phyloP scores from a whole-genome alignment of 306 rosid genomes.

The Cicer judaicum region DNA sequence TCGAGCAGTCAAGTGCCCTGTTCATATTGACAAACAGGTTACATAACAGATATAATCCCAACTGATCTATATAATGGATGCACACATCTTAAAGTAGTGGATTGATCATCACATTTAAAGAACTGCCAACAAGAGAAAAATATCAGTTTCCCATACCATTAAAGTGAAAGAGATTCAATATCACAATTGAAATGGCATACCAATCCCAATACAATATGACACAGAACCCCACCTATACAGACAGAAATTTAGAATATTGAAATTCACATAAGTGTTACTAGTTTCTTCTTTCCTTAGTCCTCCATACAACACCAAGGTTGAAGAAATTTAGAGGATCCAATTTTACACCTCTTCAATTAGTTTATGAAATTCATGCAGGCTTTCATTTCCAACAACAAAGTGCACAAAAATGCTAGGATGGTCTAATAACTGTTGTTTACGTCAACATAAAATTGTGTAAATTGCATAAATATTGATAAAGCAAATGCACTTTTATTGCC shows the following conservation, averaged over 20 bases:
- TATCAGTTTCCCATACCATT: not conserved
- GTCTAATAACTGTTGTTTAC: constrained; percentile 21
- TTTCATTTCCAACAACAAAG: constrained; percentile 38
- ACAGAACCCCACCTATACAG: constrained; percentile 24
- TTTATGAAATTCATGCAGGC: constrained; percentile 28
- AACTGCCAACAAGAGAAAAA: not conserved
- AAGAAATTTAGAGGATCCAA: constrained; percentile 33
- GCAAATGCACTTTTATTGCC: not conserved
- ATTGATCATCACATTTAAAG: not conserved
- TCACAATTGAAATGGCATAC: constrained; percentile 10
- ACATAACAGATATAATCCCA: constrained; percentile 30
- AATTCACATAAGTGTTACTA: constrained; percentile 8
- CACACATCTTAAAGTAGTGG: not conserved
- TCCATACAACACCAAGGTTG: constrained; percentile 2
- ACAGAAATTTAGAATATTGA: not conserved
- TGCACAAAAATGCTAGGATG: constrained; percentile 10
- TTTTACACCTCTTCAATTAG: constrained; percentile 15
- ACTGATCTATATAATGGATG: not conserved
- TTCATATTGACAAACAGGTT: constrained; percentile 40
- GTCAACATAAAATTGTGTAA: constrained; percentile 28
- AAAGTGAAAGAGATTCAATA: constrained; percentile 8
- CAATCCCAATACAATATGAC: constrained; percentile 19
- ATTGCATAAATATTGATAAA: constrained; percentile 25
- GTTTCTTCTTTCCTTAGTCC: constrained; percentile 29
- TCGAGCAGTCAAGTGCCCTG: constrained; percentile 95